Evolutionary conservation across 2,329 filamentous ascomycete genomes (phyloP), one percentile per base, ranked within the genome.

Genomic region (Nothophoma quercina): DNA sequence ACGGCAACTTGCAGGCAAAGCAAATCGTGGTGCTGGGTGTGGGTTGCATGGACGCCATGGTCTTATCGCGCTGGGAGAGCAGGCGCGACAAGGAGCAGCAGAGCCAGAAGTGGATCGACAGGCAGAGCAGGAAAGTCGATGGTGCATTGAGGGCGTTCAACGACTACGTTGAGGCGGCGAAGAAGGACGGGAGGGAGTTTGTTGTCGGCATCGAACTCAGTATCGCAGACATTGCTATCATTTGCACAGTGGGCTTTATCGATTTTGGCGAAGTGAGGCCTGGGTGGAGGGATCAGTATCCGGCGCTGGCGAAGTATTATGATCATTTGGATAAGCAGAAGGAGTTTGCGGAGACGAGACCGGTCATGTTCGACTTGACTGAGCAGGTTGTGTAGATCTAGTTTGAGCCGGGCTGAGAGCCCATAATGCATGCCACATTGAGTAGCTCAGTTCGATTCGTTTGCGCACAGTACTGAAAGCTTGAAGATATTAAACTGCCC

Each of bases 281-380:
- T 4, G 47, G 32, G 3, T 63, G 60, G 58, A 45, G 33, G 19
- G 33, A 28, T 16, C 40, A 56, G 32, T 54, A 62, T 16, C 43
- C 42, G 5, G 28, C 2, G 8, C n/a, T 62, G 36, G 33, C n/a
- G 30, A 22, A 43, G 40, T 63, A 59, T 38, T 49, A 51, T 25
- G 49, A 36, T 9, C 12, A 33, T n/a, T 10, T 62, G 22, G 42
- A 56, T 23, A 21, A 22, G 32, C 25, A 47, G 35, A 29, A 57
- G 25, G 54, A 35, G 7, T 62, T 62, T 50, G 25, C 28, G 25
- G 51, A 62, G 9, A 62, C 56, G 1, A 62, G 49, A 33, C 60
- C 56, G 15, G 50, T 60, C n/a, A 55, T 58, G 58, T 60, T 62
- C 44, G 42, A 56, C 28, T 36, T 63, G 29, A 49, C 19, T 6